Base-by-base conservation (phyloP, 2,329 filamentous ascomycete genomes). In the Pestalotiopsis sp. region DNA sequence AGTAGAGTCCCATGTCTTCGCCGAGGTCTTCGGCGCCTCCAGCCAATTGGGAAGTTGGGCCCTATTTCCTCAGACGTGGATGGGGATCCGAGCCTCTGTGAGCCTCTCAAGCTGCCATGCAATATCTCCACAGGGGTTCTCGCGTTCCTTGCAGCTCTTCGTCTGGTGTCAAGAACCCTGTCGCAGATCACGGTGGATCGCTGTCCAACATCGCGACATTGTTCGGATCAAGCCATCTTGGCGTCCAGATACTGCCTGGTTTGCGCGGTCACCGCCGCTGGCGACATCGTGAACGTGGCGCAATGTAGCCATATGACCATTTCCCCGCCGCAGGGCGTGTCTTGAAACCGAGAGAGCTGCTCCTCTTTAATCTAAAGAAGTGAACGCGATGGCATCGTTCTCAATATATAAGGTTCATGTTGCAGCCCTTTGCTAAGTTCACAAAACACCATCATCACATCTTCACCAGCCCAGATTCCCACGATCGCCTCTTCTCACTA, bases 121-220 rank as follows among this genome's bases (percentile, higher is more conserved):
- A 12, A 59, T 14, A 59, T 59, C 57, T 59, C 57, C 57, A 59
- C 57, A 59, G 45, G 45, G 45, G 14, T 52, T n/a, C 45, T 52
- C 45, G 45, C 45, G 45, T n/a, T 52, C 45, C 14, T 20, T 52
- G 17, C 45, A 36, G 17, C 17, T 52, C 20, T 20, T 52, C 45
- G 45, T 52, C 45, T 52, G 45, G 45, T 52, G 45, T 52, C 45
- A 52, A n/a, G n/a, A n/a, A 52, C 45, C 45, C 45, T 52, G 45
- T n/a, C 17, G 45, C 17, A 52, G 45, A 52, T 52, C 45, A n/a
- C 45, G 6, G n/a, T 52, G 45, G 45, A 52, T 23, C 45, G 45
- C n/a, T 23, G 45, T 52, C 45, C 31, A 36, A 36, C 31, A 36
- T 36, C 31, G 31, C 9, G 31, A 36, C 31, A 52, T 52, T 52